Conservation (phyloP, 2,329 filamentous ascomycete genomes). For the Fusarium duplospermum region DNA sequence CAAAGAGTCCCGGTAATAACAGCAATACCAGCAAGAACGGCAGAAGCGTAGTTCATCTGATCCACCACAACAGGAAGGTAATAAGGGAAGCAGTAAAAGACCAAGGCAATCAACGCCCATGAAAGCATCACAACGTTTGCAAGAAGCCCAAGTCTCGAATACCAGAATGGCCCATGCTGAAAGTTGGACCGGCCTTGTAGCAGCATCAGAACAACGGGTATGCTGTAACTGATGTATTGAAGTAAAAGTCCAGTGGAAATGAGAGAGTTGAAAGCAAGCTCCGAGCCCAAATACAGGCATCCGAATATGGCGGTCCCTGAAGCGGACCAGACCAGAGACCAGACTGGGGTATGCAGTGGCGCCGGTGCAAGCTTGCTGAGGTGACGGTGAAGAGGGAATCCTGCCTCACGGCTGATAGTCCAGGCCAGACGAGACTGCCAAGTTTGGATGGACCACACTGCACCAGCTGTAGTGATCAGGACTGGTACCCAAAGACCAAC, state of each 20-base stretch:
- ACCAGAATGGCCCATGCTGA: conserved; percentile 46
- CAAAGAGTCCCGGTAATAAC: conserved; percentile 29
- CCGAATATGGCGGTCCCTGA: conserved; percentile 26
- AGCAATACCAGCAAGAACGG: conserved; percentile 32
- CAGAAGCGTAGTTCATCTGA: conserved; percentile 45
- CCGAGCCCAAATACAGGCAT: background rate
- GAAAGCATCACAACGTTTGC: conserved; percentile 42
- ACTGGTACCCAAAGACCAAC: conserved; percentile 40
- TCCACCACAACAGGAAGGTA: conserved; percentile 32
- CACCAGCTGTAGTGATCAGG: conserved; percentile 36
- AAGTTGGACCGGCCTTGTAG: conserved; percentile 38
- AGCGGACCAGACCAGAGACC: conserved; percentile 41
- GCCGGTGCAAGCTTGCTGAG: conserved; percentile 37
- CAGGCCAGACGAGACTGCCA: conserved; percentile 47
- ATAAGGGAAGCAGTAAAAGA: conserved; percentile 46
- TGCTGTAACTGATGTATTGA: conserved; percentile 44
- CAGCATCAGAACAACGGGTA: conserved; percentile 41
- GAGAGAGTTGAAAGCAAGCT: conserved; percentile 4
- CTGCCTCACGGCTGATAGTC: conserved; percentile 43
- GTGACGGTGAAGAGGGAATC: conserved; percentile 40
- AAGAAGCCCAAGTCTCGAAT: conserved; percentile 36
- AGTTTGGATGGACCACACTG: conserved; percentile 44
- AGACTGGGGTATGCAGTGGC: conserved; percentile 41
- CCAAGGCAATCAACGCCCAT: conserved; percentile 37
- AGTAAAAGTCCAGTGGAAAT: background rate